Evolutionary conservation across 805 yeast species (phyloP).

Genomic region (Yarrowia sp.): DNA sequence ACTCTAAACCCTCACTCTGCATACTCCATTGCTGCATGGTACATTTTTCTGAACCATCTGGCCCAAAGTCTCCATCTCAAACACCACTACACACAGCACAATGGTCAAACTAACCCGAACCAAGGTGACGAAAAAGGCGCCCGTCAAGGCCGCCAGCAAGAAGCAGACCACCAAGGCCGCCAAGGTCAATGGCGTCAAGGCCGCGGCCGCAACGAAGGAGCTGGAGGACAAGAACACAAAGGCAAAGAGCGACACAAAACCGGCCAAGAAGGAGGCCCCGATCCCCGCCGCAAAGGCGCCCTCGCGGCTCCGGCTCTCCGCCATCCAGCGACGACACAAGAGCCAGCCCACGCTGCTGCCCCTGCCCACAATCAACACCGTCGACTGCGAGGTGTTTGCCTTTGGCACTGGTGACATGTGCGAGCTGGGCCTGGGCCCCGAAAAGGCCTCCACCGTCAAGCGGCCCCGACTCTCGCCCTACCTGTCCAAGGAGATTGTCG

Average conservation of each 20-base stretch:
- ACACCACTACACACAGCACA: too few species aligned
- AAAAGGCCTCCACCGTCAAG: conserved; percentile 89
- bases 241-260: too few species aligned
- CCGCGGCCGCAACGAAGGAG: conserved; percentile 6
- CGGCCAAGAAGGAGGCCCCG: not conserved
- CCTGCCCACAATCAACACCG: conserved; percentile 50
- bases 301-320: conserved; percentile 10
- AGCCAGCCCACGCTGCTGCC: conserved; percentile 40
- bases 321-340: conserved; percentile 27
- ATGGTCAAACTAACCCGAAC: conserved; percentile 18
- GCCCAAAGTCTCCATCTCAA: too few species aligned
- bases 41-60: too few species aligned
- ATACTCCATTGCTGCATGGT: conserved; percentile 7
- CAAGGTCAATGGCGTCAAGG: conserved; percentile 32
- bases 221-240: not conserved
- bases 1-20: not conserved
- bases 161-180: conserved; percentile 24
- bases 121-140: conserved; percentile 29
- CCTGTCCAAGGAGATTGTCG: conserved; percentile 75
- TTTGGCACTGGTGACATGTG: conserved; percentile 99
- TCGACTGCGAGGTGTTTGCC: conserved; percentile 77
- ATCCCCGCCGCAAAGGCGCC: conserved; percentile 22
- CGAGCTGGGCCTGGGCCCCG: conserved; percentile 96
- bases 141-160: conserved; percentile 11
- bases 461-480: conserved; percentile 81